Evolutionary conservation across 495 filamentous ascomycete species (phyloP), one percentile per base, ranked within the genome.

Genomic region (Aspergillus diversus): DNA sequence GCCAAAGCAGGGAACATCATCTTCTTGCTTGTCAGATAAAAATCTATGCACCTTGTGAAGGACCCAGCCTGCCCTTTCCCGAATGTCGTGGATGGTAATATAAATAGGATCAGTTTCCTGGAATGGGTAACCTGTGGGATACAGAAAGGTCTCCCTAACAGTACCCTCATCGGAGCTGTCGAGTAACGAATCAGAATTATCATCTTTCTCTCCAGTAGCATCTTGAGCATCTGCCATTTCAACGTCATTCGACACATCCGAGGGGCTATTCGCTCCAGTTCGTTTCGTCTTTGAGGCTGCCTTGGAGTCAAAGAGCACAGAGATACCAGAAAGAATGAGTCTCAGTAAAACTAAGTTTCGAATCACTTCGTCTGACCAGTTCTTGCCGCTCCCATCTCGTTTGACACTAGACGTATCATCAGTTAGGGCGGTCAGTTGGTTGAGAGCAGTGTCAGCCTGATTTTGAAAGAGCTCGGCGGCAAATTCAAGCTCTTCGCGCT

Each of bases 311-410:
- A 98, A 98, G 7, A 99, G 82, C 1, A 90, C 86, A 8, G 93
- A 91, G 9, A 97, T 85, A 43, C 95, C 95, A 12, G 93, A 96
- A 55, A 97, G 82, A 33, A 96, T 82, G 37, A 99, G 83, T 60
- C 93, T 83, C 16, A 98, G 78, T 52, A 97, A 89, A 4, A 92
- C 89, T 51, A 99, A 75, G 72, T 96, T 96, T 60, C 95, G 80
- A 5, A 92, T 91, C 34, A 97, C 88, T 74, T 98, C 96, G 75
- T 99, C 95, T 0, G 93, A 97, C 95, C 95, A 99, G 66, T 96
- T 93, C 74, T 98, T 98, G 56, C 94, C 95, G 70, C 90, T 96
- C 48, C 95, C 95, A 67, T 96, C 92, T 48, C 94, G 84, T 73
- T 93, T 97, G 33, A 97, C 87, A n/a, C 83, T 88, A 5, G 93